Evolutionary conservation across 495 filamentous ascomycete genomes (phyloP).

Genomic region (Aspergillus egyptiacus): DNA sequence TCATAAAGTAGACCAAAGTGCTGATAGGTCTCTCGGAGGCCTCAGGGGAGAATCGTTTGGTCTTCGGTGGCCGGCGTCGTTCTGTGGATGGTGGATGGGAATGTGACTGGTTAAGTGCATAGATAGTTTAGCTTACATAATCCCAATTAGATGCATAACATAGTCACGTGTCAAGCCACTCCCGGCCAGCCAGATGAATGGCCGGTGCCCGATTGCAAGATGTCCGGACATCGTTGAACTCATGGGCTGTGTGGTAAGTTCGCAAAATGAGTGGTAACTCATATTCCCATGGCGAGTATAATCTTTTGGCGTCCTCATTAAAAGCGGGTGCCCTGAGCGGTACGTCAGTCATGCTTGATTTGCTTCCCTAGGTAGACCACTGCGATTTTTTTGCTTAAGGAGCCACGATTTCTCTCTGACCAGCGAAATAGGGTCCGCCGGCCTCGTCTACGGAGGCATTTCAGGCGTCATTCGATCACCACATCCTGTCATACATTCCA

Average conservation of each 20-base stretch:
- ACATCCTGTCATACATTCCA: slow-evolving; percentile 62
- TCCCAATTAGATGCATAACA: background rate
- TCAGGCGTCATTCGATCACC: slow-evolving; percentile 61
- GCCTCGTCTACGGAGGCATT: slow-evolving; percentile 65
- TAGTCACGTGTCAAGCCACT: background rate
- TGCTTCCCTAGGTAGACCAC: background rate
- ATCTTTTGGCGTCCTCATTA: slow-evolving; percentile 35
- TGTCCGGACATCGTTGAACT: background rate
- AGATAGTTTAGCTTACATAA: background rate
- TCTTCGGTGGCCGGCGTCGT: too few relatives aligned
- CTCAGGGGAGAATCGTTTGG: too few relatives aligned
- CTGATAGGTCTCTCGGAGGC: too few relatives aligned
- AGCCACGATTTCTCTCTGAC: background rate
- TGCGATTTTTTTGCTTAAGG: background rate
- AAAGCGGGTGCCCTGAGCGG: slow-evolving; percentile 50
- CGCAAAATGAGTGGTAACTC: slow-evolving; percentile 29
- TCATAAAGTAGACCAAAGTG: too few relatives aligned
- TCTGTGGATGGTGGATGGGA: too few relatives aligned
- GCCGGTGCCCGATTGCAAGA: slow-evolving; percentile 20
- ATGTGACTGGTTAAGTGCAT: background rate
- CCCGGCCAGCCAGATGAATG: slow-evolving; percentile 24
- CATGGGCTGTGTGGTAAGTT: slow-evolving; percentile 8
- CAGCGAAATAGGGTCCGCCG: slow-evolving; percentile 51
- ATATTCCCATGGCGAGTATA: slow-evolving; percentile 16
- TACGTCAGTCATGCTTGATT: slow-evolving; percentile 27